Conservation (phyloP, 495 filamentous ascomycete genomes). For the Penicillium robsamsonii region DNA sequence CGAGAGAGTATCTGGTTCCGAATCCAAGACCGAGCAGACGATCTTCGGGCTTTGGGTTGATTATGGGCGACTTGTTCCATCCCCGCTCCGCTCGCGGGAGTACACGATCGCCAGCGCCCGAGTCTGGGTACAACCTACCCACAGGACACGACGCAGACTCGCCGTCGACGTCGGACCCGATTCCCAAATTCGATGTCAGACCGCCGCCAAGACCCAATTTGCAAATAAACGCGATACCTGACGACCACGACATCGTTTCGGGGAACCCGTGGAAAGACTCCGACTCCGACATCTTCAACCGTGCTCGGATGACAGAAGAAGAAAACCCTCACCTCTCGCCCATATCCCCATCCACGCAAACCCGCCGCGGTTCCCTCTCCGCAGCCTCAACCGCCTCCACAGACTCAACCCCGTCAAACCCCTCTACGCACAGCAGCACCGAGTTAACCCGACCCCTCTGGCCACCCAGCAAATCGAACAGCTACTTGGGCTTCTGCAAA, state of each 20-base stretch:
- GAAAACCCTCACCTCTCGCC: background rate
- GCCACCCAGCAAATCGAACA: constrained; percentile 42
- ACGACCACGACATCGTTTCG: background rate
- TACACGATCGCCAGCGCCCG: background rate
- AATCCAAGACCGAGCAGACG: background rate
- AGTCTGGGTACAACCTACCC: background rate
- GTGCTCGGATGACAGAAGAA: background rate
- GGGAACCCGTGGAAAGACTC: constrained; percentile 6
- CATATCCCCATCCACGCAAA: background rate
- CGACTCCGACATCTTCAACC: background rate
- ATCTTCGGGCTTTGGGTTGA: constrained; percentile 1
- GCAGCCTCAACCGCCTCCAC: constrained; percentile 16
- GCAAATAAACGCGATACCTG: background rate
- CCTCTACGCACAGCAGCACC: background rate
- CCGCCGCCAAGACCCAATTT: background rate
- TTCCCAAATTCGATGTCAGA: background rate
- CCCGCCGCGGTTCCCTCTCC: background rate
- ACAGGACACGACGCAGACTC: background rate
- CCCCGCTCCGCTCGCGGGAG: background rate
- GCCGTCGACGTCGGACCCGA: background rate
- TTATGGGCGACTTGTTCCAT: background rate
- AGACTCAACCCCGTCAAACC: constrained; percentile 13
- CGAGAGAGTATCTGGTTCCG: background rate
- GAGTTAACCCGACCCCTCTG: constrained; percentile 6
- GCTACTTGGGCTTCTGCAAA: constrained; percentile 52